phyloP scores from a whole-genome alignment of 352 stramenopile species.

The Globisporangium sylvaticum region DNA sequence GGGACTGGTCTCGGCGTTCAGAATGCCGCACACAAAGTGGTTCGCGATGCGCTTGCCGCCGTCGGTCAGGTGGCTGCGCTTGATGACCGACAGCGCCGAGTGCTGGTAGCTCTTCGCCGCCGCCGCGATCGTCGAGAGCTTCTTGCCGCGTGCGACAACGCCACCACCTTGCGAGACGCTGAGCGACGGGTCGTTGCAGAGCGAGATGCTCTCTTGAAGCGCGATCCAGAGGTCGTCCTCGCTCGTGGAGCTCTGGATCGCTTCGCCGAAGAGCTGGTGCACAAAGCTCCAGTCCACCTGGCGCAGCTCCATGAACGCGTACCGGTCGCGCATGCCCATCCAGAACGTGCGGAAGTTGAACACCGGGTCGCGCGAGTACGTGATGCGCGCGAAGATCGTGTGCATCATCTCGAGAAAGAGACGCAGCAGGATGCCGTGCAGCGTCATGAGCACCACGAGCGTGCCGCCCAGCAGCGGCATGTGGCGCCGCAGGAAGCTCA shows the following conservation, averaged over 20 bases:
- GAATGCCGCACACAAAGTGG: conserved; percentile 62
- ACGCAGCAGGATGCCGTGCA: conserved; percentile 67
- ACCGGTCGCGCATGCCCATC: conserved; percentile 60
- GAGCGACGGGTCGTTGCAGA: conserved; percentile 70
- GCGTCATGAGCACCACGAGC: conserved; percentile 73
- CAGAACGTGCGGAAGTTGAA: conserved; percentile 77
- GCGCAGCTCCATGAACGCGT: conserved; percentile 49
- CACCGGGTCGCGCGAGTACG: conserved; percentile 56
- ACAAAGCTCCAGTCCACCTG: conserved; percentile 66
- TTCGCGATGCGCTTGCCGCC: conserved; percentile 52
- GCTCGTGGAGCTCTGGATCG: conserved; percentile 50
- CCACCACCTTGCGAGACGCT: conserved; percentile 30
- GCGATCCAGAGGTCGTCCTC: conserved; percentile 82
- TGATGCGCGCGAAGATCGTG: conserved; percentile 63
- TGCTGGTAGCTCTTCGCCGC: conserved; percentile 33
- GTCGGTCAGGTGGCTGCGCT: conserved; percentile 54
- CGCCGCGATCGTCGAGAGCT: conserved; percentile 21
- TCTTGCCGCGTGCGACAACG: conserved; percentile 21
- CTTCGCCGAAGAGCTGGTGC: conserved; percentile 66
- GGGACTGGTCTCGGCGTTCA: conserved; percentile 69
- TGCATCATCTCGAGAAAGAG: conserved; percentile 62
- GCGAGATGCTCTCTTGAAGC: conserved; percentile 62
- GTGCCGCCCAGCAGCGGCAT: conserved; percentile 68
- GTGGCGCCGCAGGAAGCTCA: conserved; percentile 71
- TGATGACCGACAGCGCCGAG: conserved; percentile 37